These are phyloP conservation scores for Starmera pachycereana DNA, from an alignment of 805 yeast genomes.

Conservation along the genomic window DNA sequence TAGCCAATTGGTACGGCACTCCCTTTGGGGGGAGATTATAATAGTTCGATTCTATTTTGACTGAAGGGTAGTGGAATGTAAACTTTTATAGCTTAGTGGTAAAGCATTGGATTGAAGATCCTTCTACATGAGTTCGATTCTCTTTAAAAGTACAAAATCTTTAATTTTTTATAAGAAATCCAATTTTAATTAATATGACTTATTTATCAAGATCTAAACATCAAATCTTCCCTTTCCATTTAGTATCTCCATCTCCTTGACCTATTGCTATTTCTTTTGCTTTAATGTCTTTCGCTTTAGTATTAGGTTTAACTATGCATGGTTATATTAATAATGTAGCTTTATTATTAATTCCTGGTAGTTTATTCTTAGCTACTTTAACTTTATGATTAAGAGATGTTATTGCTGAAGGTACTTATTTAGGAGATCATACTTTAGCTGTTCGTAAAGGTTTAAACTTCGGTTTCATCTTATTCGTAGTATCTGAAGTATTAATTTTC, in stretches of 20 bases:
- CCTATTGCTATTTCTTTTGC: conserved; percentile 16
- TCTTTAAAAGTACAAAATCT: no score
- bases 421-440: conserved; percentile 18
- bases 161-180: no score
- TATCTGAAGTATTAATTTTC: conserved; percentile 12
- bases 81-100: no score
- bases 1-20: no score
- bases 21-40: no score
- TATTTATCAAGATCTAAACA: no score
- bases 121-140: no score
- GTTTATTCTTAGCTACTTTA: conserved; percentile 9
- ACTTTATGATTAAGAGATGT: conserved; percentile 18
- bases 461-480: conserved; percentile 13
- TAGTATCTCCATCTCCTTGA: conserved; percentile 16
- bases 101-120: no score
- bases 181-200: no score
- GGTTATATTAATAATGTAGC: conserved; percentile 11
- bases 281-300: conserved; percentile 16
- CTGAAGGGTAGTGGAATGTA: no score
- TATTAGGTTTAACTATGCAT: conserved; percentile 17
- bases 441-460: conserved; percentile 15
- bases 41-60: no score
- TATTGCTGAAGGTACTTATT: conserved; percentile 15
- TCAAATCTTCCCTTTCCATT: no score
- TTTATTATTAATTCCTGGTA: conserved; percentile 9